Evolutionary conservation across 768 basidiomycete genomes (phyloP), one percentile per base, ranked within the genome.

Genomic region (Boletus vermiculosoides): DNA sequence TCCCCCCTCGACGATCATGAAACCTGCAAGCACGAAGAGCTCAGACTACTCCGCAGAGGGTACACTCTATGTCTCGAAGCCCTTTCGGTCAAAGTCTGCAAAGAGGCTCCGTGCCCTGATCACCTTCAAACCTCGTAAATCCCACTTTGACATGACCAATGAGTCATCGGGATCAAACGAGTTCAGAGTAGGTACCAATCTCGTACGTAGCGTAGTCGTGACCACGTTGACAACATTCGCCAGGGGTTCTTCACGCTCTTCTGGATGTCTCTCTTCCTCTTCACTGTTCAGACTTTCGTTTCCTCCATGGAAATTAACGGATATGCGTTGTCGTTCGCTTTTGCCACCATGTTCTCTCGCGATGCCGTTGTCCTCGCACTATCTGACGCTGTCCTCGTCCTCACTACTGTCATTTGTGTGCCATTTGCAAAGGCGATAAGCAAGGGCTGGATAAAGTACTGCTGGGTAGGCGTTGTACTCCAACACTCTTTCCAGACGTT

Each of bases 191-290:
- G 2, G 60, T 45, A 8, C 20, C 44, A 10, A 4, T 44, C 47
- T 30, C 45, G 50, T 56, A 39, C 59, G 44, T 52, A 57, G 22
- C 28, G n/a, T 37, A 23, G 28, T 49, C 45, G 13, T 30, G 44
- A 18, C 50, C 30, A 54, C 45, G 15, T 42, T 63, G n/a, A 64
- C 47, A 20, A 20, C 31, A 10, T 49, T 55, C 34, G 0, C 23
- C 63, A 90, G 87, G 96, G 96, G 1, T 98, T 98, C 77, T 98
- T 94, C 73, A 84, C 90, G 4, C 81, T 98, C 49, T 98, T 98
- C 76, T 98, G 97, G 86, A 85, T 91, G 54, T 87, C 87, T 22
- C 83, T 95, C 61, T 94, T 91, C 64, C 81, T 96, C 49, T 86
- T 93, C 67, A 83, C 87, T 12, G 69, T 94, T 40, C 81, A 87